These are phyloP conservation scores for Neurospora sp. DNA, from an alignment of 495 filamentous ascomycete species.

Conservation along the genomic window DNA sequence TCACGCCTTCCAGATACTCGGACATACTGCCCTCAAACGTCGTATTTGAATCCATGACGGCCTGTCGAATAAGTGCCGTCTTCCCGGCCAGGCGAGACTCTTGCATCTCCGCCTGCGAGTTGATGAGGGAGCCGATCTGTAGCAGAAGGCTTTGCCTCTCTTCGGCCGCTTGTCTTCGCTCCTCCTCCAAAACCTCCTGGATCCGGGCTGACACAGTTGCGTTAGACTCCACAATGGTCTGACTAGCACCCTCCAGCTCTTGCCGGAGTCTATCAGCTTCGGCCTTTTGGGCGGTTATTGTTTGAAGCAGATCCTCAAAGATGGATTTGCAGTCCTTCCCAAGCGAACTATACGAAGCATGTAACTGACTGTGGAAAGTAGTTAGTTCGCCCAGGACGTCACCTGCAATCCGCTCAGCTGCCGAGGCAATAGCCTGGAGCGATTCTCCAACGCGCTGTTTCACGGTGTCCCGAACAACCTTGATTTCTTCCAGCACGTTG, in stretches of 20 bases:
- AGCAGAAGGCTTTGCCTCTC: conserved; percentile 65
- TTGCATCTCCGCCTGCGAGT: conserved; percentile 61
- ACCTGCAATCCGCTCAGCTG: conserved; percentile 77
- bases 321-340: conserved; percentile 80
- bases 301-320: conserved; percentile 68
- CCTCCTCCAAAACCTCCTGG: conserved; percentile 63
- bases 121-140: conserved; percentile 68
- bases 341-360: conserved; percentile 75
- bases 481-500: conserved; percentile 81
- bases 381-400: conserved; percentile 84
- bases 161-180: conserved; percentile 57
- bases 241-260: conserved; percentile 59
- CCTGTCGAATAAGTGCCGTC: conserved; percentile 49
- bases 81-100: conserved; percentile 58
- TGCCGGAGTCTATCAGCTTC: conserved; percentile 63
- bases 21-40: conserved; percentile 52
- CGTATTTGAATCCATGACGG: conserved; percentile 51
- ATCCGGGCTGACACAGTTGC: conserved; percentile 54
- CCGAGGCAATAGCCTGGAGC: conserved; percentile 70
- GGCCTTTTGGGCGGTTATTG: conserved; percentile 64
- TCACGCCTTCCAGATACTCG: conserved; percentile 61
- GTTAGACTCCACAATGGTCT: conserved; percentile 55
- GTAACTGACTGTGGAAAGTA: conserved; percentile 72
- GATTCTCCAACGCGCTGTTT: conserved; percentile 79
- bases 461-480: conserved; percentile 73